Base-by-base conservation (phyloP, 1,284 basidiomycete species). In the Rugosomyces carneus region DNA sequence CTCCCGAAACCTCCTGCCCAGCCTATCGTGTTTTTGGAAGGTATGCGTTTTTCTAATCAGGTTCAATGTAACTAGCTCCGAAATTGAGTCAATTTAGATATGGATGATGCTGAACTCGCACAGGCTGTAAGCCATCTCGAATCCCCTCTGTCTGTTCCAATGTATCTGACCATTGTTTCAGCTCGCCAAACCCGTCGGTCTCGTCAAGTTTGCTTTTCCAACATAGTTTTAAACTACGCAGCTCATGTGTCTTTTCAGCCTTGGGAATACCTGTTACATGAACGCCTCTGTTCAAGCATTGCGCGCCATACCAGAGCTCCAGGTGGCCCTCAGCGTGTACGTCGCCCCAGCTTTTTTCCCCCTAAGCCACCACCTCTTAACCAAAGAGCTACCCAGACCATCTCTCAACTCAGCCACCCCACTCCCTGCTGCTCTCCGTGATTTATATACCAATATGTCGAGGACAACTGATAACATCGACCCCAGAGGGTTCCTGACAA, bases 221-320 rank as follows among this genome's bases (percentile, higher is more conserved):
- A 59, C 42, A 51, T 65, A 18, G 15, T 15, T 32, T 42, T 21
- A 11, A 31, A 23, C 34, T 18, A 13, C 15, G 18, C 37, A 32
- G 45, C 20, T 50, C 18, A 29, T 40, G 9, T 4, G 15, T 19
- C n/a, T n/a, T 10, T 32, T 16, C 48, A 82, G 79, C 57, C 68
- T 90, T 37, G 92, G 92, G 32, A 94, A 94, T 61, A 94, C 91
- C 0, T 94, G 92, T 60, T 98, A 98, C 66, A 90, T 98, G 81
- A 98, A 97, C 61, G 84, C 95, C 5, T 93, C 91, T 0, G 72
- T 99, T 1, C 95, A 99, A 69, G 87, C 91, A 11, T 75, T 99
- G 52, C 84, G 92, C 15, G 82, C 87, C 2, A 88, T 99, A 45
- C 93, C 93, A 0, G 92, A 97, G 59, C 75, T 99, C 1, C 84